phyloP scores from a whole-genome alignment of 805 yeast species.

The Candida broadrunensis region DNA sequence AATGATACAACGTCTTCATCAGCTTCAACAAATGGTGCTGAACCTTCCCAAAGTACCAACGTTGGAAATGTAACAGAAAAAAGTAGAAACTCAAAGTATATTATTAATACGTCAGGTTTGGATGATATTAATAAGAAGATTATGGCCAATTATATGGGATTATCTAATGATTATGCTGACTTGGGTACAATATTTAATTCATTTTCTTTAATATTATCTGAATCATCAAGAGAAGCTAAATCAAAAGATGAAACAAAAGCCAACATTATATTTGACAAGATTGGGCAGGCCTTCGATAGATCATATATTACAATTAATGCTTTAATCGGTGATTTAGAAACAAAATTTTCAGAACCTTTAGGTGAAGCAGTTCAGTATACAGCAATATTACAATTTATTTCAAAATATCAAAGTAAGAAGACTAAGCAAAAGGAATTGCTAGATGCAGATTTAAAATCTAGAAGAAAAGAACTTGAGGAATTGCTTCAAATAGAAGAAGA shows the following conservation, averaged over 20 bases:
- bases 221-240: slow-evolving; percentile 21
- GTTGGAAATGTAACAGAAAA: not conserved
- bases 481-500: slow-evolving; percentile 29
- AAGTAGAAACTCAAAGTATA: slow-evolving; percentile 3
- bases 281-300: slow-evolving; percentile 84
- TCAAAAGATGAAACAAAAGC: slow-evolving; percentile 26
- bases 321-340: slow-evolving; percentile 50
- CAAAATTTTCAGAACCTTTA: slow-evolving; percentile 64
- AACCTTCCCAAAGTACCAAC: slow-evolving; percentile 1
- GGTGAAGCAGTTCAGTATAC: slow-evolving; percentile 71
- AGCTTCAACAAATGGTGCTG: slow-evolving; percentile 2
- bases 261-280: slow-evolving; percentile 55
- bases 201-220: slow-evolving; percentile 48
- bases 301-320: slow-evolving; percentile 51
- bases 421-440: slow-evolving; percentile 28
- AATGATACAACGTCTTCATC: not conserved
- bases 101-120: slow-evolving; percentile 38
- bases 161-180: slow-evolving; percentile 67
- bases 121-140: slow-evolving; percentile 58
- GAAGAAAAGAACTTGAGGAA: slow-evolving; percentile 27
- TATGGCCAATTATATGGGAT: slow-evolving; percentile 52
- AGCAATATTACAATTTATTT: slow-evolving; percentile 52
- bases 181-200: slow-evolving; percentile 60
- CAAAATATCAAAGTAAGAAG: slow-evolving; percentile 52
- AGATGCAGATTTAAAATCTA: slow-evolving; percentile 30